Evolutionary conservation across 139 green algal genomes (phyloP), one percentile per base, ranked within the genome.

Genomic region (Pleodorina starrii): DNA sequence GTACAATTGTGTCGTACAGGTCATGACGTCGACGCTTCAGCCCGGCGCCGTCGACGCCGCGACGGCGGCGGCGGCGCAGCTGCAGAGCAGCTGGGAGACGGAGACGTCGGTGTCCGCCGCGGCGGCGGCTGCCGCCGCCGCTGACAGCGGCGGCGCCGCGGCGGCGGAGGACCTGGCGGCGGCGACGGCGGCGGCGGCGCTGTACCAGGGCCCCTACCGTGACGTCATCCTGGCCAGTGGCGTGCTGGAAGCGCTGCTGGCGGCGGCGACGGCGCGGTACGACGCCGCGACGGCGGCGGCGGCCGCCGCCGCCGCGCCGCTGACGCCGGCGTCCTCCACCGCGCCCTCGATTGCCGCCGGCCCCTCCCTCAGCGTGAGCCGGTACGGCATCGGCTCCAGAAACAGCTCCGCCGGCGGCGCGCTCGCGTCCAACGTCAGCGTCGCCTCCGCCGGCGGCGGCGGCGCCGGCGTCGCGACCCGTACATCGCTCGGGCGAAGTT

Each of bases 21-120:
- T 79, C 38, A 79, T 88, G 82, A 63, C 82, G 6, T 43, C 66
- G 10, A 88, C 66, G 44, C 66, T 88, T 2, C 82, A 88, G 46
- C 82, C 82, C 19, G 82, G 82, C 66, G 82, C 82, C n/a, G 66
- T 79, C 14, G 82, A 88, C 21, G 82, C 82, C 19, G 82, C 82
- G 3, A 27, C 46, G 38, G 82, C 82, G 5, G 82, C 82, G 3
- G 32, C 44, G 35, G 32, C 44, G 44, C 82, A 88, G 66, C 29
- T 88, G 46, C 82, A 88, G 46, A 36, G 82, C 63, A 51, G 35
- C 66, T 88, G 63, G 82, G 82, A 88, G 60, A 71, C 82, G n/a
- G 81, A 63, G 2, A 87, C 81, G 6, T 87, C 81, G 7, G 29
- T 87, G 7, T 87, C 81, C 12, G 81, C 81, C 17, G 72, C 35